Conservation (phyloP, 306 rosid genomes). For the Pyrus pyrifolia region DNA sequence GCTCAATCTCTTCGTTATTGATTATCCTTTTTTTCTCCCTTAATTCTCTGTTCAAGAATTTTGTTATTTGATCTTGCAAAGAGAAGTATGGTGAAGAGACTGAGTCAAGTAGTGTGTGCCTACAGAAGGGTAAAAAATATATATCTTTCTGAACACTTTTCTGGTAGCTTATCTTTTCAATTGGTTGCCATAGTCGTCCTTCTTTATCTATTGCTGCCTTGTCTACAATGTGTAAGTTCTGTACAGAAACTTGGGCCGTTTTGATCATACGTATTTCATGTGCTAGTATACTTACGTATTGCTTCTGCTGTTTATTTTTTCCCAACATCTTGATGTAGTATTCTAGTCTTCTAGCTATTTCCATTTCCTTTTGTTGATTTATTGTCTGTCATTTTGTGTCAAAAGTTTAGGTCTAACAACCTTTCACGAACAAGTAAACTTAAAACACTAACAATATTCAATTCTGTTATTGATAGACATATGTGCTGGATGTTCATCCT, state of each 20-base stretch:
- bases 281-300: not conserved
- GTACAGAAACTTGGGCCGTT: not conserved
- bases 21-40: not conserved
- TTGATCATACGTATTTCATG: not conserved
- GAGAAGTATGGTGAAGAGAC: not conserved
- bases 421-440: not conserved
- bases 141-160: not conserved
- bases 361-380: not conserved
- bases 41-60: not conserved
- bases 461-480: constrained; percentile 55
- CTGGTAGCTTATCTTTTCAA: not conserved
- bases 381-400: not conserved
- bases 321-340: not conserved
- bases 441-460: constrained; percentile 15
- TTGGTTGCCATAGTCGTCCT: not conserved
- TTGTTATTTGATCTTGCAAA: not conserved
- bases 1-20: constrained; percentile 18
- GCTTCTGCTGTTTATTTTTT: not conserved
- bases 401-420: not conserved
- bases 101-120: not conserved
- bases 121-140: not conserved
- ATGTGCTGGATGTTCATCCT: constrained; percentile 99
- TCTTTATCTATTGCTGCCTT: not conserved
- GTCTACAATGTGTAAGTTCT: not conserved
- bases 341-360: not conserved